These are phyloP conservation scores for Saccharomyces jurei DNA, from an alignment of 805 yeast species.

Conservation along the genomic window DNA sequence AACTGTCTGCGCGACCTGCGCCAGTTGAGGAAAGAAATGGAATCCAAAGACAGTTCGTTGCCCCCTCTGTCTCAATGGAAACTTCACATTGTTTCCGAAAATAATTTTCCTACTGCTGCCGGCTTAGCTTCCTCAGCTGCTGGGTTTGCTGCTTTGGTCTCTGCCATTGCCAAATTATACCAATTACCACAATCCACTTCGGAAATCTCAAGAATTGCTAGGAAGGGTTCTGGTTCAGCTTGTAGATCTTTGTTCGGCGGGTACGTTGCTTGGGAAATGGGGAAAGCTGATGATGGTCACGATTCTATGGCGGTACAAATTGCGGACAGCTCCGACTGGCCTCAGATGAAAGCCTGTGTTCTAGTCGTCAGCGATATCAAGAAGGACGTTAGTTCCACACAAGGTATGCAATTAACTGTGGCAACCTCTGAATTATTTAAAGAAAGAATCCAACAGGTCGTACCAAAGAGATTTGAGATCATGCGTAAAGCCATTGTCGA, in stretches of 20 bases:
- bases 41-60: slow-evolving; percentile 41
- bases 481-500: slow-evolving; percentile 71
- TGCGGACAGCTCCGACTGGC: slow-evolving; percentile 83
- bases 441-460: slow-evolving; percentile 70
- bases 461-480: slow-evolving; percentile 73
- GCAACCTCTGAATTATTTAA: slow-evolving; percentile 78
- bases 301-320: slow-evolving; percentile 93
- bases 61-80: slow-evolving; percentile 58
- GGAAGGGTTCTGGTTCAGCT: slow-evolving; percentile 98
- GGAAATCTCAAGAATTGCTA: slow-evolving; percentile 85
- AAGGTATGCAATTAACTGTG: slow-evolving; percentile 96
- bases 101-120: slow-evolving; percentile 98
- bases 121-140: slow-evolving; percentile 98
- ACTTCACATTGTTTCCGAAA: slow-evolving; percentile 80
- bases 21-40: slow-evolving; percentile 53
- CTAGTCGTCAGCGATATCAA: slow-evolving; percentile 88
- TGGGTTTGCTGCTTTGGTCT: slow-evolving; percentile 93
- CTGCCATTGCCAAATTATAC: slow-evolving; percentile 79
- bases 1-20: slow-evolving; percentile 76
- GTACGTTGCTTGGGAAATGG: slow-evolving; percentile 99
- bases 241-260: slow-evolving; percentile 97
- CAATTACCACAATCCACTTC: slow-evolving; percentile 77
- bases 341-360: slow-evolving; percentile 83
- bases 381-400: slow-evolving; percentile 89
- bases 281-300: slow-evolving; percentile 60